Percentiles rank a stretch among this genome's conserved stretches.
Evolutionary conservation across 1,284 basidiomycete species (phyloP).

Genomic region (Trichosporon faecale): DNA sequence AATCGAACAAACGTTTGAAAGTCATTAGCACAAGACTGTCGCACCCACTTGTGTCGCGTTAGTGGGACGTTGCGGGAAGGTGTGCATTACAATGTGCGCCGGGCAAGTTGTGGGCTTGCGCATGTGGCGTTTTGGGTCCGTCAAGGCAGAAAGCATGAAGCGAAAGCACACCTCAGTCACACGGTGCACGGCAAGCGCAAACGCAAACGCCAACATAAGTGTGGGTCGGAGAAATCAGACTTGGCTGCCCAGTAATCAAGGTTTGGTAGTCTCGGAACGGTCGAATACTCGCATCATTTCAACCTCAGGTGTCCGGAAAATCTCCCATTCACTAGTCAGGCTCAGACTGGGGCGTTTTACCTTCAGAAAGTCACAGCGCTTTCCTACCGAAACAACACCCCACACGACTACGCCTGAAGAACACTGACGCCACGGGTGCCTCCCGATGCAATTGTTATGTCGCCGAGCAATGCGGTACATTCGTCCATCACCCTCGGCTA

Average conservation of each 20-base stretch:
- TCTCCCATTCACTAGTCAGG: background rate
- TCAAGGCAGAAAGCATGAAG: background rate
- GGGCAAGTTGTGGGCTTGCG: background rate
- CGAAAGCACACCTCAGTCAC: background rate
- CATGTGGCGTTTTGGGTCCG: background rate
- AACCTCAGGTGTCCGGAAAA: background rate
- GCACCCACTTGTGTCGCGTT: background rate
- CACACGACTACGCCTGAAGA: background rate
- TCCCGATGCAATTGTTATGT: background rate
- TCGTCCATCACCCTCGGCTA: background rate
- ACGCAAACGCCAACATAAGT: background rate
- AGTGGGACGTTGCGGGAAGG: background rate
- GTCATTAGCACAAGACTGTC: background rate
- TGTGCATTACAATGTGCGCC: background rate
- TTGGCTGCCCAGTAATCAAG: background rate
- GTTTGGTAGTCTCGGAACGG: background rate
- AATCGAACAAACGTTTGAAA: background rate
- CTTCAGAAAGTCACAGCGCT: background rate
- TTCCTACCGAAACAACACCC: background rate
- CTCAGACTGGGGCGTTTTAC: background rate
- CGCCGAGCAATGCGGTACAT: background rate
- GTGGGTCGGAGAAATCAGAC: slow-evolving; percentile 5
- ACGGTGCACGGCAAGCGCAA: background rate
- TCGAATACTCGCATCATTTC: background rate
- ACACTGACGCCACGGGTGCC: background rate